Evolutionary conservation across 441 rosid genomes (phyloP).

Genomic region (Eruca vesicaria): DNA sequence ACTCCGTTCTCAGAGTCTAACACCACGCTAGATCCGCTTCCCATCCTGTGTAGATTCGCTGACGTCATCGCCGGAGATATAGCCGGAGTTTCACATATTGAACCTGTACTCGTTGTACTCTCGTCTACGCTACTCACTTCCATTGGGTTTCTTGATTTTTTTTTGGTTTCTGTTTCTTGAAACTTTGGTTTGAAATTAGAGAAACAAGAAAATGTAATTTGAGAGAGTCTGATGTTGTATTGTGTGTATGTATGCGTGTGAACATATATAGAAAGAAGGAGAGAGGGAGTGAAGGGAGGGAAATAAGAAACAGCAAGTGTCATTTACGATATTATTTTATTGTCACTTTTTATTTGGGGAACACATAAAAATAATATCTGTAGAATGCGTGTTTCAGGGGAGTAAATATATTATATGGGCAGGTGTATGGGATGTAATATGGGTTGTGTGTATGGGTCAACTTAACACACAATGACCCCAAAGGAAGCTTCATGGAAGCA

Average conservation of each 20-base stretch:
- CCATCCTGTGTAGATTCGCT: constrained; percentile 50
- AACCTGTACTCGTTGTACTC: constrained; percentile 53
- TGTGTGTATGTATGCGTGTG: not conserved
- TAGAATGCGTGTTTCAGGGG: constrained; percentile 32
- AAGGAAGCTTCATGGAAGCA: constrained; percentile 22
- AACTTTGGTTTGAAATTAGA: constrained; percentile 1
- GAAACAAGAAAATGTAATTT: constrained; percentile 7
- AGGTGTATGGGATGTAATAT: constrained; percentile 35
- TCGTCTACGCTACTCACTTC: constrained; percentile 72
- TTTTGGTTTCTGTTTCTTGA: not conserved
- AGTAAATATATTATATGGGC: constrained; percentile 37
- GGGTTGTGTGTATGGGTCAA: constrained; percentile 57
- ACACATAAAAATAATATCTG: constrained; percentile 7
- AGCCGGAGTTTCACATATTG: constrained; percentile 35
- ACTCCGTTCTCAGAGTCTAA: constrained; percentile 66
- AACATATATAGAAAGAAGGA: constrained; percentile 20
- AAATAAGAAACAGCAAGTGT: constrained; percentile 35
- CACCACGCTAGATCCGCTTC: constrained; percentile 75
- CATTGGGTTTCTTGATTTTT: constrained; percentile 37
- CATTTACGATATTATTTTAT: constrained; percentile 10
- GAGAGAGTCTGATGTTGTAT: constrained; percentile 14
- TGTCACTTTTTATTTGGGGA: constrained; percentile 20
- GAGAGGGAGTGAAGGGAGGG: constrained; percentile 4
- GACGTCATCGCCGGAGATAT: constrained; percentile 47
- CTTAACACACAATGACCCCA: constrained; percentile 12